Percentiles rank a stretch among this genome's conserved stretches.
Evolutionary conservation across 2,329 filamentous ascomycete species (phyloP).

Genomic region (Ophiostoma fasciatum): DNA sequence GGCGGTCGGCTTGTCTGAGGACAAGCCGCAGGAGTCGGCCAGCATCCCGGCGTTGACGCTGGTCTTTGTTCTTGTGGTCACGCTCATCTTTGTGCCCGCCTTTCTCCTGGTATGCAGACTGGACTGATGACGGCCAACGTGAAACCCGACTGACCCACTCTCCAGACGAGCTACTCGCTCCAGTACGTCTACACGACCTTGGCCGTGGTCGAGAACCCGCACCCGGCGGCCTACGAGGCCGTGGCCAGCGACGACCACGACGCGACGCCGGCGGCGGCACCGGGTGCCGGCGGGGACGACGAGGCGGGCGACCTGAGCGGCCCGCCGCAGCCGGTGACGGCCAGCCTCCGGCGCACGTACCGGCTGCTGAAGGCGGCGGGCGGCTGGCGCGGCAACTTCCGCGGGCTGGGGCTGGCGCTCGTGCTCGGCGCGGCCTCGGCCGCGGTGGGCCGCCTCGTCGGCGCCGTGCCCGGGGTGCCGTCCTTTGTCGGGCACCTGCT

Average conservation of each 20-base stretch:
- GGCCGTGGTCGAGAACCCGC: conserved; percentile 43
- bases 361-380: conserved; percentile 44
- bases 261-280: background rate
- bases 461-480: conserved; percentile 21
- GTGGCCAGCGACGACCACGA: conserved; percentile 25
- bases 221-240: conserved; percentile 38
- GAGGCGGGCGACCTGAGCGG: conserved; percentile 21
- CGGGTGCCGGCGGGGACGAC: conserved; percentile 16
- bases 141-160: background rate
- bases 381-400: conserved; percentile 53
- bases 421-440: conserved; percentile 20
- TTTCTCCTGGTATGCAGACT: conserved; percentile 30
- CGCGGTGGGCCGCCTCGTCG: conserved; percentile 29
- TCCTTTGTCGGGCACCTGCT: conserved; percentile 31
- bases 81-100: conserved; percentile 30
- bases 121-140: too few species aligned
- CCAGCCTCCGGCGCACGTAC: conserved; percentile 35
- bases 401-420: conserved; percentile 44
- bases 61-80: conserved; percentile 23
- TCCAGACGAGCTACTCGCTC: conserved; percentile 35
- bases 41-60: conserved; percentile 22
- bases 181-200: conserved; percentile 35
- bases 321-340: conserved; percentile 28
- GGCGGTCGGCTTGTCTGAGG: background rate
- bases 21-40: background rate